phyloP scores from a whole-genome alignment of 73 alveolate genomes.

The Paramecium pentaurelia region DNA sequence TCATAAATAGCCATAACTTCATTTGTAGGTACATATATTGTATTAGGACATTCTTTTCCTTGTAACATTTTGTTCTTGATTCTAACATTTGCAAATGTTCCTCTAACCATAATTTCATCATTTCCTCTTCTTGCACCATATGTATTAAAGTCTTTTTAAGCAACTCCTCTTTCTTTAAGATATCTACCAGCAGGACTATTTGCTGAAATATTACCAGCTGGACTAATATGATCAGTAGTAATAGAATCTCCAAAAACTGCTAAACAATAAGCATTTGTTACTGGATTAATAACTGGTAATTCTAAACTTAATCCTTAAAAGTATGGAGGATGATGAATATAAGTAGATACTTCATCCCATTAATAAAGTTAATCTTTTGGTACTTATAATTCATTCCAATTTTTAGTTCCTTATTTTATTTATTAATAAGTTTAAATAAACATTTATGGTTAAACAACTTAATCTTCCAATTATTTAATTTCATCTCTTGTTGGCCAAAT shows the following conservation, averaged over 20 bases:
- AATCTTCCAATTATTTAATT: conserved; percentile 58
- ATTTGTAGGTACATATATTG: conserved; percentile 79
- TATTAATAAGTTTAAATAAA: conserved; percentile 59
- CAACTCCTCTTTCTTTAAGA: conserved; percentile 71
- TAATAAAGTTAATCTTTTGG: conserved; percentile 64
- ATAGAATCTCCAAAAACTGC: conserved; percentile 86
- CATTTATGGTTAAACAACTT: conserved; percentile 71
- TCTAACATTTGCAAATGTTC: conserved; percentile 89
- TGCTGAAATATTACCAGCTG: conserved; percentile 91
- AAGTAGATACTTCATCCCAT: conserved; percentile 73
- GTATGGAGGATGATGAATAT: conserved; percentile 79
- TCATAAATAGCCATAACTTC: conserved; percentile 76
- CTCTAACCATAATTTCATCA: conserved; percentile 87
- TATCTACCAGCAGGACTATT: conserved; percentile 85
- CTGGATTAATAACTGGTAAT: conserved; percentile 56
- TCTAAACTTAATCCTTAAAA: conserved; percentile 71
- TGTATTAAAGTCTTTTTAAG: conserved; percentile 78
- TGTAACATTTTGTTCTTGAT: conserved; percentile 74
- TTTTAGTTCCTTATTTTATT: conserved; percentile 67
- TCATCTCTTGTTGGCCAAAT: conserved; percentile 85
- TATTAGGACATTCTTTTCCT: conserved; percentile 77
- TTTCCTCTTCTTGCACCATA: conserved; percentile 94
- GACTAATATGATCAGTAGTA: conserved; percentile 91
- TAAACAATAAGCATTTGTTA: conserved; percentile 76
- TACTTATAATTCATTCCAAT: conserved; percentile 75